Conservation (phyloP, 202 grass and related monocot genomes). For the Zoysia matrella region DNA sequence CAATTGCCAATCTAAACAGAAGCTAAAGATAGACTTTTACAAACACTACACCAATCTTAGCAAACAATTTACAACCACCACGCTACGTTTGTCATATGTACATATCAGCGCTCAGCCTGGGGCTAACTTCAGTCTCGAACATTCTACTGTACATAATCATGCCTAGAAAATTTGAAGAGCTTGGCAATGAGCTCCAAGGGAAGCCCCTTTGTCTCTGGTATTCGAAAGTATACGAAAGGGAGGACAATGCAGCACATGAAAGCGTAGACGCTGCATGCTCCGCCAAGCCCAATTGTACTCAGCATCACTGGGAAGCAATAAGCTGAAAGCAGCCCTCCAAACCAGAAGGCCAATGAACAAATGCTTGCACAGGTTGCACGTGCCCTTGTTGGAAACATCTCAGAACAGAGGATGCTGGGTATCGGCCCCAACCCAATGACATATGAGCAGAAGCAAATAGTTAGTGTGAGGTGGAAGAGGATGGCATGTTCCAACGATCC, state of each 20-base stretch:
- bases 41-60: constrained; percentile 9
- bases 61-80: constrained; percentile 24
- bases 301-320: constrained; percentile 61
- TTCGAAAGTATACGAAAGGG: constrained; percentile 40
- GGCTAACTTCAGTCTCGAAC: constrained; percentile 1
- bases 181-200: constrained; percentile 54
- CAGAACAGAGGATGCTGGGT: constrained; percentile 59
- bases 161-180: constrained; percentile 44
- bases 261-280: constrained; percentile 40
- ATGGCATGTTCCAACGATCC: constrained; percentile 36
- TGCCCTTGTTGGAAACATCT: constrained; percentile 58
- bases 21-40: neutral
- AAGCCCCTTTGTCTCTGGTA: constrained; percentile 45
- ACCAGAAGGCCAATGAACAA: constrained; percentile 56
- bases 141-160: constrained; percentile 31
- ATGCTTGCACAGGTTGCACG: constrained; percentile 54
- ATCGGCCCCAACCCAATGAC: constrained; percentile 47
- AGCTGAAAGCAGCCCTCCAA: constrained; percentile 46
- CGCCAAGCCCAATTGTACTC: constrained; percentile 46
- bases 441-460: constrained; percentile 53
- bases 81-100: constrained; percentile 45
- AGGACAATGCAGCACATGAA: constrained; percentile 39
- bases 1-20: constrained; percentile 5
- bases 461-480: constrained; percentile 45
- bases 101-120: constrained; percentile 12